phyloP scores from a whole-genome alignment of 495 filamentous ascomycete species.

The Choiromyces venosus region DNA sequence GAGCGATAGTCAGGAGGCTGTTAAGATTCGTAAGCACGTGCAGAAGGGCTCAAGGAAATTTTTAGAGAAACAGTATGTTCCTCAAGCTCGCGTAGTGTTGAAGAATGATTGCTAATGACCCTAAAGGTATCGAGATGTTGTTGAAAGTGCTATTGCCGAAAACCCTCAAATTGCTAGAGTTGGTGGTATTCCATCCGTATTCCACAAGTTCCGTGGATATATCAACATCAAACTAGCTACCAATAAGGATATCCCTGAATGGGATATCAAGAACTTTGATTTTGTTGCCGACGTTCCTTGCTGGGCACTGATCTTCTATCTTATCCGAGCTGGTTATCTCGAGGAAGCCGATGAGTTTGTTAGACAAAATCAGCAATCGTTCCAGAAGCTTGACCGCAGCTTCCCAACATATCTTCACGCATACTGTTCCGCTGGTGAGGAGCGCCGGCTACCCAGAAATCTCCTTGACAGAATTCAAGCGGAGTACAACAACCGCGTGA shows the following conservation, averaged over 20 bases:
- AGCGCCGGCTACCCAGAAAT: constrained; percentile 66
- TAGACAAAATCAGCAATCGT: constrained; percentile 63
- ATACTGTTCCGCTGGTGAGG: constrained; percentile 62
- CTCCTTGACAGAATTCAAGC: constrained; percentile 78
- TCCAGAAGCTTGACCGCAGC: constrained; percentile 81
- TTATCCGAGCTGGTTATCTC: constrained; percentile 79
- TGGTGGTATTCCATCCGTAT: constrained; percentile 76
- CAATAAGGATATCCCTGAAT: constrained; percentile 37
- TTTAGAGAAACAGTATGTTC: constrained; percentile 38
- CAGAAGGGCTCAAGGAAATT: constrained; percentile 39
- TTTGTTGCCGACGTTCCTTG: constrained; percentile 47
- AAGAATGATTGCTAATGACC: constrained; percentile 9
- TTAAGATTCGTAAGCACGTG: constrained; percentile 33
- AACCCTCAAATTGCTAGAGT: constrained; percentile 83
- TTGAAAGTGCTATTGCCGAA: constrained; percentile 69
- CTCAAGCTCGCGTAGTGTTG: background rate
- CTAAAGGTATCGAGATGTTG: constrained; percentile 59
- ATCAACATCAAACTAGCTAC: constrained; percentile 49
- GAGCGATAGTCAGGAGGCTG: constrained; percentile 32
- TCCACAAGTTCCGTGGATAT: constrained; percentile 88
- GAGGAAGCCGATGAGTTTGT: constrained; percentile 83
- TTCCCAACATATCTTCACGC: constrained; percentile 83
- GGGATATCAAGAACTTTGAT: constrained; percentile 40
- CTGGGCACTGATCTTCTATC: constrained; percentile 90
- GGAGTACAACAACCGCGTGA: constrained; percentile 77